Evolutionary conservation across 1,139 yeast species (phyloP).

Genomic region (Sugiyamaella japonica): DNA sequence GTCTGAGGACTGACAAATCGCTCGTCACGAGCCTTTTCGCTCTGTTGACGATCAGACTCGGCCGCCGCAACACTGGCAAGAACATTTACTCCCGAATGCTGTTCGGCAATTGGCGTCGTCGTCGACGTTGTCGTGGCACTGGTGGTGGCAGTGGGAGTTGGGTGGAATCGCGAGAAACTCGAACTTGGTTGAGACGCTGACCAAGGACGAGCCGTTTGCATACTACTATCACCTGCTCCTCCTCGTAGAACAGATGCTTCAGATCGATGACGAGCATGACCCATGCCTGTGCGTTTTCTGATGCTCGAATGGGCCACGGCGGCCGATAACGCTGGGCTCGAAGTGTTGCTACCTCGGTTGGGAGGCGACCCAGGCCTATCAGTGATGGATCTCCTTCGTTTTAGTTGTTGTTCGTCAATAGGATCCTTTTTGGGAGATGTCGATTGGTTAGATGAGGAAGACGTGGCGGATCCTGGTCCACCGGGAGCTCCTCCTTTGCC

Average conservation of each 20-base stretch:
- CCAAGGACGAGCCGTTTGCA: conserved; percentile 13
- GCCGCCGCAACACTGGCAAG: conserved; percentile 29
- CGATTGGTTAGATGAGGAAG: background rate
- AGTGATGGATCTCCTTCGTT: conserved; percentile 26
- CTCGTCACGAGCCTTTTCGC: conserved; percentile 5
- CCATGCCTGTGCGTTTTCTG: conserved; percentile 31
- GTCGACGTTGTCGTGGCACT: background rate
- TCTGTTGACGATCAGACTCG: conserved; percentile 22
- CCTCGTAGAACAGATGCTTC: conserved; percentile 31
- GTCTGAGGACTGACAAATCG: conserved; percentile 13
- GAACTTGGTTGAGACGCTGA: conserved; percentile 10
- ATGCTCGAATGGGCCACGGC: conserved; percentile 26
- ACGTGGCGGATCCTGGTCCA: background rate
- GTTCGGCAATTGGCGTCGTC: conserved; percentile 6
- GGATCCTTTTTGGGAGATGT: conserved; percentile 21
- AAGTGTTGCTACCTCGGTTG: conserved; percentile 9
- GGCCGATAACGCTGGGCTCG: conserved; percentile 24
- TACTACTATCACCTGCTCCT: conserved; percentile 11
- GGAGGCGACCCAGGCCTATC: conserved; percentile 27
- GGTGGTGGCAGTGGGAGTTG: conserved; percentile 10
- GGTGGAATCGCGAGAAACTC: conserved; percentile 14
- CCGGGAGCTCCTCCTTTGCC: conserved; percentile 11
- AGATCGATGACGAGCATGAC: conserved; percentile 38
- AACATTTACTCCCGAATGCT: conserved; percentile 28
- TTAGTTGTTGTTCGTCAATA: conserved; percentile 21